phyloP scores from a whole-genome alignment of 2,329 filamentous ascomycete genomes.

The Aureobasidium sp. region DNA sequence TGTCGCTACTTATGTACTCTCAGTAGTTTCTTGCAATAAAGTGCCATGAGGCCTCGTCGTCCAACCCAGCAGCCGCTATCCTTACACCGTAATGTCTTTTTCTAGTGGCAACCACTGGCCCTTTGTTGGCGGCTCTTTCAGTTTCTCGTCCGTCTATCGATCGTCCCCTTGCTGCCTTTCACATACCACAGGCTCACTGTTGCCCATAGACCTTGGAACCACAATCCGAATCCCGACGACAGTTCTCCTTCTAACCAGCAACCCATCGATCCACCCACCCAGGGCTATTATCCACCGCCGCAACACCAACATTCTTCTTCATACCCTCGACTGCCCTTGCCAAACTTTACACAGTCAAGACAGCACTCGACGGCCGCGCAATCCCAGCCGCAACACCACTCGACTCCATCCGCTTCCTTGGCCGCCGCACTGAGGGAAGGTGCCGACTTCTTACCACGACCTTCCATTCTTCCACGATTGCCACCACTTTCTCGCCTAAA shows the following conservation, averaged over 20 bases:
- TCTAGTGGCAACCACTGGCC: neutral
- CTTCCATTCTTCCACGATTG: conserved; percentile 1
- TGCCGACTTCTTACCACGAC: neutral
- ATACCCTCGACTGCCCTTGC: neutral
- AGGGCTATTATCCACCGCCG: neutral
- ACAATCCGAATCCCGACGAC: neutral
- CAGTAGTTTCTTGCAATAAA: neutral
- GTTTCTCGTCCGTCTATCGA: neutral
- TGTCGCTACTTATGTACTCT: neutral
- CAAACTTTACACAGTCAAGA: neutral
- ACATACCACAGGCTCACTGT: neutral
- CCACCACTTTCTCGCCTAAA: neutral
- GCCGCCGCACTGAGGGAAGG: conserved; percentile 7
- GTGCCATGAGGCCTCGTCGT: neutral
- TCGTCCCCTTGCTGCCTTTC: neutral
- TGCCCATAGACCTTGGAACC: neutral
- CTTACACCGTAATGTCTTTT: conserved; percentile 1
- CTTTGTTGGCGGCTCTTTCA: neutral
- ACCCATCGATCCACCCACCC: neutral
- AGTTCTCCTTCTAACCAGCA: neutral
- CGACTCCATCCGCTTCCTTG: conserved; percentile 5
- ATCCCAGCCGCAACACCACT: neutral
- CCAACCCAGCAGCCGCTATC: neutral
- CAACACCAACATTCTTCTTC: neutral
- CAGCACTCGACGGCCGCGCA: neutral